Base-by-base conservation (phyloP, 2,329 filamentous ascomycete genomes). In the Dactylellina parvicollis region DNA sequence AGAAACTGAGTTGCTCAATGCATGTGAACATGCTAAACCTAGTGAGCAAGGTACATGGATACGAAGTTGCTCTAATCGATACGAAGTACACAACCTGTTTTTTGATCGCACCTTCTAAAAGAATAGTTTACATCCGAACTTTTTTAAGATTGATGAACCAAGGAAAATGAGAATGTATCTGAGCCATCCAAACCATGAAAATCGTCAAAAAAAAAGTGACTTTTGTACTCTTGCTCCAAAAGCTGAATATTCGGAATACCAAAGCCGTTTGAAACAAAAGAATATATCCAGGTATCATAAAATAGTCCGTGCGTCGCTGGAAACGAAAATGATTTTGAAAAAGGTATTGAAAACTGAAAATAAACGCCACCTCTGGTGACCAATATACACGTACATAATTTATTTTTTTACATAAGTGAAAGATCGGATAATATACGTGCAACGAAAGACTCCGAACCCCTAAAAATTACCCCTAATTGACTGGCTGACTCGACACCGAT, bases 281-380 rank as follows among this genome's bases (percentile, higher is more conserved):
- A 20, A 44, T 5, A 44, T 5, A 22, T 20, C 4, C n/a, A n/a
- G 8, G 38, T 16, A 42, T 4, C 8, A 16, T 42, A 4, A n/a
- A n/a, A 28, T 42, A 4, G 36, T 44, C 18, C 54, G 16, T 18
- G 34, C 10, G n/a, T 57, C 62, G 54, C 54, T 57, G 55, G 49
- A 36, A 44, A 54, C 28, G 32, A 44, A 67, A 59, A 52, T 67
- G 62, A 60, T 60, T 30, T 50, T 26, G 5, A 14, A 7, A 59
- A 59, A 24, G 20, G 7, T n/a, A 4, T 34, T 20, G 26, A 59
- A 46, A 46, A 10, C 38, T 18, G 55, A 59, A 69, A 46, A 38
- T 32, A 65, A 55, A 66, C 61, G 61, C 64, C 64, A 60, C 64
- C 14, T 69, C 64, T 36, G 55, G 54, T 59, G 62, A 66, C 26